A percentile compares a stretch with the other conserved stretches of the same genome.
These are phyloP conservation scores for Brettanomyces sp. DNA, from an alignment of 805 yeast genomes.

Conservation along the genomic window DNA sequence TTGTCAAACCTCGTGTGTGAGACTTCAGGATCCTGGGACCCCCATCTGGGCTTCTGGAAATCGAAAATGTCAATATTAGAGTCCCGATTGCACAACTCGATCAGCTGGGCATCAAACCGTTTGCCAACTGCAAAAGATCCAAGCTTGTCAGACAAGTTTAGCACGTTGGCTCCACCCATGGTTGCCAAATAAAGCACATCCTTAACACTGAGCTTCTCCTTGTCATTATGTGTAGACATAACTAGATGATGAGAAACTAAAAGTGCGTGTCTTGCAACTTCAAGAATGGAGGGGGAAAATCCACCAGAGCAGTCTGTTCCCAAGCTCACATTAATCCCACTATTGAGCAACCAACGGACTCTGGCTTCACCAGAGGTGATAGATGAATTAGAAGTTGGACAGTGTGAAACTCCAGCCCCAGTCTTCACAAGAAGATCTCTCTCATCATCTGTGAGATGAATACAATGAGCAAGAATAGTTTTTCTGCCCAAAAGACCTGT, in stretches of 20 bases:
- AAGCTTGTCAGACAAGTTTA: conserved; percentile 42
- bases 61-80: conserved; percentile 68
- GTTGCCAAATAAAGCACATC: conserved; percentile 82
- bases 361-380: conserved; percentile 88
- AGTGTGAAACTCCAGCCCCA: conserved; percentile 74
- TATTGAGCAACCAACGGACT: conserved; percentile 56
- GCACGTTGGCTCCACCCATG: conserved; percentile 78
- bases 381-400: conserved; percentile 87
- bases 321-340: conserved; percentile 65
- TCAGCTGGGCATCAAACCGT: conserved; percentile 73
- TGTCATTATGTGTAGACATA: conserved; percentile 39
- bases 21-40: conserved; percentile 3
- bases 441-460: conserved; percentile 65
- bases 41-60: conserved; percentile 51
- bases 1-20: conserved; percentile 35
- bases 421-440: conserved; percentile 42
- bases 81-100: conserved; percentile 45
- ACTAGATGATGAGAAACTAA: conserved; percentile 64
- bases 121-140: conserved; percentile 77
- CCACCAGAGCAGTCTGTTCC: conserved; percentile 83
- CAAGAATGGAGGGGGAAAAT: conserved; percentile 53
- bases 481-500: conserved; percentile 48
- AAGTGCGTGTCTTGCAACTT: conserved; percentile 60
- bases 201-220: conserved; percentile 45
- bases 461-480: conserved; percentile 84